Base-by-base conservation (phyloP, 1,284 basidiomycete genomes). In the Ceratobasidium sp. region DNA sequence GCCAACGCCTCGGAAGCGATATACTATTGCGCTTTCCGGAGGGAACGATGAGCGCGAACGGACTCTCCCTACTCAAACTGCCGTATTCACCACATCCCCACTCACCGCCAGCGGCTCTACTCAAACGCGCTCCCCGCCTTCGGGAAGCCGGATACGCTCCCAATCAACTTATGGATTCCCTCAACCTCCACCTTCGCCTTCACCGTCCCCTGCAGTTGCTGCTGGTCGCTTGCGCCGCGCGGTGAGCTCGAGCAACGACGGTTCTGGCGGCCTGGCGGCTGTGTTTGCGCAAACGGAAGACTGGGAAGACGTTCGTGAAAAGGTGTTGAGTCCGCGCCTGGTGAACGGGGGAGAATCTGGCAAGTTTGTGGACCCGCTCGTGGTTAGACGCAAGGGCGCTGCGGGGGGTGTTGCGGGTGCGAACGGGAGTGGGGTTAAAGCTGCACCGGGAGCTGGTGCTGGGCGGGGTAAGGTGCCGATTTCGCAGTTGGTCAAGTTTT, bases 401-500 rank as follows among this genome's bases (percentile, higher is more conserved):
- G 76, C 58, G 23, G 51, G 79, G 44, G 42, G 44, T 26, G 60
- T 4, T 5, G 28, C 9, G 15, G 39, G 39, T 39, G 46, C 28
- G 33, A 69, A 55, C 20, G 58, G 78, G 33, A 40, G 76, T 44
- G 78, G 56, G 26, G 61, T 60, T 20, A 78, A 58, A 53, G 63
- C 70, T 42, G 69, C 55, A 10, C 77, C 66, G 12, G 46, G 63
- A n/a, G 63, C 70, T 0, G 77, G 70, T 20, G 61, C 68, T 10
- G 87, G 88, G n/a, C 91, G 87, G 80, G 84, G 84, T 60, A 94
- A 94, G 85, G 89, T 93, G 15, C 90, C 92, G 2, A 89, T 95
- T 64, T 92, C 90, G 20, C 89, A 94, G 82, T 85, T 95, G 66
- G 93, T 94, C n/a, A 93, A 93, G 26, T 95, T 93, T 85, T 95